Conservation (phyloP, 2,329 filamentous ascomycete genomes). For the Gliomastix tumulicola region DNA sequence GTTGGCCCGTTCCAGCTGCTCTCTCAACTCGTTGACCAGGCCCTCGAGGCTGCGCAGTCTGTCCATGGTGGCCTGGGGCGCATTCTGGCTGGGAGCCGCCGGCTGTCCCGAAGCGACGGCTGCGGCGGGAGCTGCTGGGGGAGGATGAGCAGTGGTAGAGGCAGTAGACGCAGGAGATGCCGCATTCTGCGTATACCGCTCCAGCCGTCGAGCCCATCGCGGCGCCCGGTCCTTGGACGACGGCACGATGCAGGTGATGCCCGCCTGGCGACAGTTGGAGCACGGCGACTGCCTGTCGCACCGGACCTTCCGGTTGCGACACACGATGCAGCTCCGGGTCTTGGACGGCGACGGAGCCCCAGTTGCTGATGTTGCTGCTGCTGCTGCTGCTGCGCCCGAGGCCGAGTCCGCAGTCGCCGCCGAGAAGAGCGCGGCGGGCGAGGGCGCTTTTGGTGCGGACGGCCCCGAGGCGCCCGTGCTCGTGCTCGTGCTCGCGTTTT, state of each 20-base stretch:
- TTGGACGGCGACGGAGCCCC: constrained; percentile 18
- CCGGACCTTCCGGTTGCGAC: constrained; percentile 47
- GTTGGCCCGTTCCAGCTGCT: constrained; percentile 34
- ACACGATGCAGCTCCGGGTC: constrained; percentile 41
- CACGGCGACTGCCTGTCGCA: constrained; percentile 51
- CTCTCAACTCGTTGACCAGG: constrained; percentile 41
- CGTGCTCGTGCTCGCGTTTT: constrained; percentile 9
- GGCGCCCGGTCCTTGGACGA: constrained; percentile 41
- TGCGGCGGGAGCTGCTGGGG: neutral
- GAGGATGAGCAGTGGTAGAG: too few species aligned
- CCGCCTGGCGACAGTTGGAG: constrained; percentile 46
- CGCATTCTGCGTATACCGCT: constrained; percentile 21
- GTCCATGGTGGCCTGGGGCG: constrained; percentile 30
- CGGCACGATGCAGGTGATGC: constrained; percentile 44
- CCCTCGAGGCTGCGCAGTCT: constrained; percentile 40
- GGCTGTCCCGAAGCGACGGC: neutral
- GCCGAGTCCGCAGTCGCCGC: constrained; percentile 1
- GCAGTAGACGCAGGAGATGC: too few species aligned
- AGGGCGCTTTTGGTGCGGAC: too few species aligned
- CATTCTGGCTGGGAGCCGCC: neutral
- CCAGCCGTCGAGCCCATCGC: constrained; percentile 46
- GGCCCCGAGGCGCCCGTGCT: too few species aligned
- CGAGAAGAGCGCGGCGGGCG: too few species aligned
- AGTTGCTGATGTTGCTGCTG: too few species aligned
- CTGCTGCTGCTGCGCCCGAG: too few species aligned